Evolutionary conservation across 1,139 yeast genomes (phyloP).

Genomic region (Blastobotrys capitulatus): DNA sequence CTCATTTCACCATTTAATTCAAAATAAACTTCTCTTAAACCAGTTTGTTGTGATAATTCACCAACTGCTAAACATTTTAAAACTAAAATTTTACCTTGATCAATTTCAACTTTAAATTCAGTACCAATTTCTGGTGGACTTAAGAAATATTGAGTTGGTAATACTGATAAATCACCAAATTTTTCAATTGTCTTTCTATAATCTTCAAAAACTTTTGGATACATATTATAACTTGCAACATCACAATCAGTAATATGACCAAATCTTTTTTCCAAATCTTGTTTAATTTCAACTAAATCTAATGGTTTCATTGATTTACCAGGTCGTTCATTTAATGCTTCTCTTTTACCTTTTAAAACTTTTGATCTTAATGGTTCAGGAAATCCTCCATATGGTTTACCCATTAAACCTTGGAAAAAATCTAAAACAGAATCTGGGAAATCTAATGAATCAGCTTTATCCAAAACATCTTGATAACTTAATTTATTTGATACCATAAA

Average conservation of each 20-base stretch:
- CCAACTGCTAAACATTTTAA: conserved; percentile 91
- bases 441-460: conserved; percentile 83
- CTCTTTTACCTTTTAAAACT: conserved; percentile 82
- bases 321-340: conserved; percentile 83
- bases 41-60: conserved; percentile 77
- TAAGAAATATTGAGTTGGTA: conserved; percentile 88
- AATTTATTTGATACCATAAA: conserved; percentile 96
- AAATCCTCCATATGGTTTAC: conserved; percentile 99
- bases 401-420: conserved; percentile 98
- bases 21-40: conserved; percentile 93
- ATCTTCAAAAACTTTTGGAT: conserved; percentile 93
- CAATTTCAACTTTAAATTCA: conserved; percentile 84
- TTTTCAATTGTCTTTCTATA: conserved; percentile 67
- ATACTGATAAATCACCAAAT: conserved; percentile 88
- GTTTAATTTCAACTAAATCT: conserved; percentile 63
- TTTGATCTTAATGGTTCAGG: conserved; percentile 97
- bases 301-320: conserved; percentile 84
- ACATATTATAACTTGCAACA: conserved; percentile 94
- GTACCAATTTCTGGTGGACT: conserved; percentile 83
- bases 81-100: conserved; percentile 90
- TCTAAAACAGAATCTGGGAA: conserved; percentile 98
- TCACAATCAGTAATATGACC: conserved; percentile 70
- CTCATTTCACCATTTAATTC: conserved; percentile 98
- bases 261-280: conserved; percentile 53
- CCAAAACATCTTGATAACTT: conserved; percentile 74